Evolutionary conservation across 139 green algal species (phyloP), one percentile per base, ranked within the genome.

Genomic region (Haematococcus sp.): DNA sequence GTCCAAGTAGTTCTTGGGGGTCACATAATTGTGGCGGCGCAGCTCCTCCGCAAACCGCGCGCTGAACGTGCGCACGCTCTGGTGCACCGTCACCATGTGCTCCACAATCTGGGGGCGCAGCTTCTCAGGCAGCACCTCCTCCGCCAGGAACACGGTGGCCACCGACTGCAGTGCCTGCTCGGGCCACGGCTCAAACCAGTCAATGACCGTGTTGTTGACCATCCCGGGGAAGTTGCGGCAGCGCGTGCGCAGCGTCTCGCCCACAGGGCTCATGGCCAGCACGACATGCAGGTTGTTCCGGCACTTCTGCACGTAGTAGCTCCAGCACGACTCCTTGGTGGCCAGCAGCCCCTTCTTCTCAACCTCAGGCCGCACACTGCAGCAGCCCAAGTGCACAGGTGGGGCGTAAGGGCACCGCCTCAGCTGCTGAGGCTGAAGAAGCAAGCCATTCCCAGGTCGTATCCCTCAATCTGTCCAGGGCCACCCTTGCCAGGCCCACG

Each of bases 1-100:
- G 82, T 97, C 92, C 7, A 97, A 82, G 87, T 97, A 97, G 82
- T 95, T 96, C 88, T 97, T 97, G 68, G 92, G 92, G n/a, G 92
- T 97, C 58, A 97, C 92, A 75, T 96, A 96, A 83, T 96, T 95
- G 82, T 91, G 60, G 68, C 92, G 86, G 1, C 90, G 78, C 49
- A 95, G 86, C 83, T 93, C 75, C 79, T 90, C 86, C 63, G 83
- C 77, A 76, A 91, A 96, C 55, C 81, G 70, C 2, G 66, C 25
- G 30, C 68, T 87, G 77, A 89, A 92, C 15, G 69, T 79, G 23
- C 88, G 79, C 58, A 95, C 91, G 71, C 76, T 86, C 81, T 96
- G 79, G 83, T 97, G 92, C 76, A 94, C 90, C 25, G 82, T 44
- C 46, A 97, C 88, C 89, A 97, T 94, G 88, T 97, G 92, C 55